Percentiles rank a stretch among this genome's conserved stretches.
phyloP scores from a whole-genome alignment of 306 rosid genomes.

The Pyrus pyrifolia region DNA sequence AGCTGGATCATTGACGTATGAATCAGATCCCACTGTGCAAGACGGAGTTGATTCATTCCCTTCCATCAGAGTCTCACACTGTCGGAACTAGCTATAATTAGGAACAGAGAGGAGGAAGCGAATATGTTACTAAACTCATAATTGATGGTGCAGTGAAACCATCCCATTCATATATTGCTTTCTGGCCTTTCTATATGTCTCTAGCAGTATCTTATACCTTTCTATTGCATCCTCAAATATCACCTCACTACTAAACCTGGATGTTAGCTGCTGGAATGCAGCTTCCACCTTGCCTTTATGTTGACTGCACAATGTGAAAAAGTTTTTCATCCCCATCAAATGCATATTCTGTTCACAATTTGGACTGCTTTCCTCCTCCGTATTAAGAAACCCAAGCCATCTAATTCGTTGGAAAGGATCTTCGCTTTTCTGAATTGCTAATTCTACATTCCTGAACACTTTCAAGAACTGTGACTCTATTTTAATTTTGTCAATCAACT shows the following conservation, averaged over 20 bases:
- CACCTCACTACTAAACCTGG: conserved; percentile 57
- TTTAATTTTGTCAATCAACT: conserved; percentile 42
- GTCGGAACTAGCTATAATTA: neutral
- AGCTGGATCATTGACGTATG: neutral
- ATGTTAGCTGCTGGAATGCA: conserved; percentile 44
- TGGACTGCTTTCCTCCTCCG: conserved; percentile 20
- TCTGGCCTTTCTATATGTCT: conserved; percentile 53
- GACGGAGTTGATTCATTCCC: neutral
- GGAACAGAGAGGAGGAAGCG: neutral
- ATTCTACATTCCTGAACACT: conserved; percentile 37
- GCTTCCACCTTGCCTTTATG: conserved; percentile 45
- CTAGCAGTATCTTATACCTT: conserved; percentile 48
- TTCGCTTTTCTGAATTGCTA: conserved; percentile 48
- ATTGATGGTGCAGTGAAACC: conserved; percentile 58
- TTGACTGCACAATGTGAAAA: conserved; percentile 22
- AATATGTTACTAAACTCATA: conserved; percentile 15
- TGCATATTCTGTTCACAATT: conserved; percentile 28
- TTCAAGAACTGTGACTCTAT: conserved; percentile 46
- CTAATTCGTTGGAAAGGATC: conserved; percentile 54
- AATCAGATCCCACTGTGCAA: neutral
- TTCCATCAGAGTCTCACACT: neutral
- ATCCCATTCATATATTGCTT: conserved; percentile 69
- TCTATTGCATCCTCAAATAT: conserved; percentile 45
- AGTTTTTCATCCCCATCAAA: conserved; percentile 26
- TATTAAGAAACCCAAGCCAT: conserved; percentile 50